Base-by-base conservation (phyloP, 2,329 filamentous ascomycete genomes). In the Purpureocillium lavendulum region DNA sequence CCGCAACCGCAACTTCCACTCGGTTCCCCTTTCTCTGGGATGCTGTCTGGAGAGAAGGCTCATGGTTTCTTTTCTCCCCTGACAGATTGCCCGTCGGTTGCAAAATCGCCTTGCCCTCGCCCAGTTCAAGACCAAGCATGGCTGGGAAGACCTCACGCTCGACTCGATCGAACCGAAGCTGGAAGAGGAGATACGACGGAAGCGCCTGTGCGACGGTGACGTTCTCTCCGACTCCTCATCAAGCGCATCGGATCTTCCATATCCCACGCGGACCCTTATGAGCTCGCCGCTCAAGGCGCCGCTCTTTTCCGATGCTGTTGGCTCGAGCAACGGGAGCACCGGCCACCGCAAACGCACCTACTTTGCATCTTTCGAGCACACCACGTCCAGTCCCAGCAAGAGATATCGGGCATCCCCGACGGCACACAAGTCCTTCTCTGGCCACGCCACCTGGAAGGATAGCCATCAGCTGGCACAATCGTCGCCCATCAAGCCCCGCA, bases 81-180 rank as follows among this genome's bases (percentile, higher is more conserved):
- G 9, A 13, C 36, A 97, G 92, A 94, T 98, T 70, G 92, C 89
- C 53, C 77, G 90, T 59, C 85, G 84, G 56, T 73, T 98, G 40
- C 88, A 97, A 67, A 88, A 94, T 69, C 87, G 90, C 47, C 80
- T 98, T 44, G 90, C 92, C 43, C 79, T 97, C 48, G 92, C 92
- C 59, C 92, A 94, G 64, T 92, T 96, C 75, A 97, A 97, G 69
- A 88, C 92, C 50, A 88, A 94, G 65, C 84, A 94, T 67, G 89
- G 89, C 59, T 94, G 88, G 82, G 84, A 96, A 64, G 86, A 92
- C 62, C 75, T 94, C 59, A 86, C 84, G 46, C 77, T 94, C 55
- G 86, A 88, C 59, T 81, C 73, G 45, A 87, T 95, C 65, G 87
- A 94, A 64, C 87, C 87, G 38, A 84, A 82, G 59, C 69, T 90